Evolutionary conservation across 768 basidiomycete genomes (phyloP).

Genomic region (Rhodocollybia butyracea): DNA sequence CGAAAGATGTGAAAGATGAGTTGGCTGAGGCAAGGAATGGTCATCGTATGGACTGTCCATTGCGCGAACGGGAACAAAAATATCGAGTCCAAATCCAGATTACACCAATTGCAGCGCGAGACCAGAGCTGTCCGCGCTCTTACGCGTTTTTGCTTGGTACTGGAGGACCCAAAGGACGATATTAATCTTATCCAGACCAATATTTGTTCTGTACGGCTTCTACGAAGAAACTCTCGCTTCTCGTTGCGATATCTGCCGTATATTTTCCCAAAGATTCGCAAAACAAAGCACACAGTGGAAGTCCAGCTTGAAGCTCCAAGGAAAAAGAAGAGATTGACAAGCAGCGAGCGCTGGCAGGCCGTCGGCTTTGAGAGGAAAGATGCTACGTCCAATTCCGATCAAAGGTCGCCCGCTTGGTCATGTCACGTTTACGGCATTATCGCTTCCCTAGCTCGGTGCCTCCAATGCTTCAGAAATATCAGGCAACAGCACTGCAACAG

Average conservation of each 20-base stretch:
- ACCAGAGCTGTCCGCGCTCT: not conserved
- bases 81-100: not conserved
- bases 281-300: not conserved
- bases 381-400: slow-evolving; percentile 1
- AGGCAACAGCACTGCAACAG: no score
- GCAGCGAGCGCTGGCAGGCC: slow-evolving; percentile 3
- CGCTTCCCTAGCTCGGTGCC: no score
- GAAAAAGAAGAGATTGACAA: not conserved
- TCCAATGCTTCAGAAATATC: no score
- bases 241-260: not conserved
- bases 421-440: no score
- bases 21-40: slow-evolving; percentile 4
- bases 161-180: not conserved
- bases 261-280: not conserved
- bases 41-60: slow-evolving; percentile 7
- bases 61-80: not conserved
- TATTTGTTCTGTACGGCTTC: not conserved
- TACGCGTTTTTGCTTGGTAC: not conserved
- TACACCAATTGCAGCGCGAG: not conserved
- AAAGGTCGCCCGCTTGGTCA: not conserved
- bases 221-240: not conserved
- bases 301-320: slow-evolving; percentile 1
- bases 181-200: slow-evolving; percentile 5
- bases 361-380: not conserved
- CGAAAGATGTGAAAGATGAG: slow-evolving; percentile 5